Evolutionary conservation across 805 yeast species (phyloP).

Genomic region (Blastobotrys chiropterorum): DNA sequence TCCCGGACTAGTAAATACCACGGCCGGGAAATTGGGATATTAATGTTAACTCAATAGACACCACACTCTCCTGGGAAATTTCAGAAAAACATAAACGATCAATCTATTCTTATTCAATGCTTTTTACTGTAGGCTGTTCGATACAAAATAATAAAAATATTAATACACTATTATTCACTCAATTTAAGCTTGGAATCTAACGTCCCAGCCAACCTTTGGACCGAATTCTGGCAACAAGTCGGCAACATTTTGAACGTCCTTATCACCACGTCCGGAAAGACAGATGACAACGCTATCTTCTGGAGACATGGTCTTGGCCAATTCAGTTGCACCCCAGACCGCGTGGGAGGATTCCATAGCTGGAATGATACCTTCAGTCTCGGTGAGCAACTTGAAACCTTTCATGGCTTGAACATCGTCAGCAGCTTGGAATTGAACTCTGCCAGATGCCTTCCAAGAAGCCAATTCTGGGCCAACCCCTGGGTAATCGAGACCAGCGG

Average conservation of each 20-base stretch:
- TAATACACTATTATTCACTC: no score
- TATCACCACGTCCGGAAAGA: conserved; percentile 97
- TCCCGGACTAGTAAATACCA: no score
- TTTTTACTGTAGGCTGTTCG: no score
- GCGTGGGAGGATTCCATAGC: conserved; percentile 98
- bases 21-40: no score
- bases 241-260: conserved; percentile 97
- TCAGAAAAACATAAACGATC: no score
- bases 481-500: conserved; percentile 98
- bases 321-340: conserved; percentile 79
- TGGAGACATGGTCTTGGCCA: conserved; percentile 74
- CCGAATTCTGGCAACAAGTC: conserved; percentile 87
- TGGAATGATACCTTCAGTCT: conserved; percentile 96
- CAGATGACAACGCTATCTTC: conserved; percentile 82
- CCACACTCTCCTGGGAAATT: no score
- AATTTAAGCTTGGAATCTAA: conserved; percentile 55
- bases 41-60: no score
- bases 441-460: conserved; percentile 87
- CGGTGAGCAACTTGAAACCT: conserved; percentile 84
- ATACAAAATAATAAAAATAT: no score
- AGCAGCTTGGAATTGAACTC: conserved; percentile 87
- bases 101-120: no score
- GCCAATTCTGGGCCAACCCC: conserved; percentile 99
- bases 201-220: conserved; percentile 90
- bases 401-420: conserved; percentile 91